A percentile compares a stretch with the other conserved stretches of the same genome.
Conservation (phyloP, 1,139 yeast genomes). For the Debaryomycetaceae sp. region DNA sequence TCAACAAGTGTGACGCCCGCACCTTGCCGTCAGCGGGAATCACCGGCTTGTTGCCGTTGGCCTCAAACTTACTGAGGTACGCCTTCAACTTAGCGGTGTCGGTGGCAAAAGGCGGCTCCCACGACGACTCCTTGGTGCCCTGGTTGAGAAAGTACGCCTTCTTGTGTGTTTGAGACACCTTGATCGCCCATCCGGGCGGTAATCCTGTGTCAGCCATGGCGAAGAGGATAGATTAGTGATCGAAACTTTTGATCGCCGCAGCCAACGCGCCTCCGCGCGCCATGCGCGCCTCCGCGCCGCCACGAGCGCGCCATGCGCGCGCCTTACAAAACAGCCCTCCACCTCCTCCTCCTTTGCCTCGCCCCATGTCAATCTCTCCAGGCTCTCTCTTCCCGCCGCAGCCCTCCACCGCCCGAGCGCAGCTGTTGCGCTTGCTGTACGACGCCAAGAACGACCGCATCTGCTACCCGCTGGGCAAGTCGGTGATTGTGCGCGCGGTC, state of each 20-base stretch:
- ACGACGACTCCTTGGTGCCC: conserved; percentile 66
- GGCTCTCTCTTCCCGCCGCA: conserved; percentile 57
- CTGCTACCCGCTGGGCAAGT: conserved; percentile 79
- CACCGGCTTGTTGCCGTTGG: conserved; percentile 60
- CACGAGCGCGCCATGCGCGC: too few species aligned
- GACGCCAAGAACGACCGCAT: conserved; percentile 64
- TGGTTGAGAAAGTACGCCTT: conserved; percentile 79
- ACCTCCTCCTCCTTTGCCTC: neutral
- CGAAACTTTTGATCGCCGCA: too few species aligned
- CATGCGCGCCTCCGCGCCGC: too few species aligned
- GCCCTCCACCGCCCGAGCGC: conserved; percentile 72
- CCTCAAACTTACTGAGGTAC: conserved; percentile 47
- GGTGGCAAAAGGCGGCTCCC: conserved; percentile 92
- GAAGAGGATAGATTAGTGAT: neutral
- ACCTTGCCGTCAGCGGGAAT: conserved; percentile 44
- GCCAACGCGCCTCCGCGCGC: too few species aligned
- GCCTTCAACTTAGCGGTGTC: conserved; percentile 55
- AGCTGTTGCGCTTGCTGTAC: conserved; percentile 68
- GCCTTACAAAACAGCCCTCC: neutral
- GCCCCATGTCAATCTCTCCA: conserved; percentile 26
- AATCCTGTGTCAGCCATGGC: conserved; percentile 57
- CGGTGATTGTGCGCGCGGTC: conserved; percentile 68
- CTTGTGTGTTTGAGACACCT: conserved; percentile 74
- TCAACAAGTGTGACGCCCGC: conserved; percentile 59
- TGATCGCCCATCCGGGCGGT: conserved; percentile 81